Percentiles rank a stretch among this genome's conserved stretches.
Conservation (phyloP, 768 basidiomycete genomes). For the Daedaleopsis nitida region DNA sequence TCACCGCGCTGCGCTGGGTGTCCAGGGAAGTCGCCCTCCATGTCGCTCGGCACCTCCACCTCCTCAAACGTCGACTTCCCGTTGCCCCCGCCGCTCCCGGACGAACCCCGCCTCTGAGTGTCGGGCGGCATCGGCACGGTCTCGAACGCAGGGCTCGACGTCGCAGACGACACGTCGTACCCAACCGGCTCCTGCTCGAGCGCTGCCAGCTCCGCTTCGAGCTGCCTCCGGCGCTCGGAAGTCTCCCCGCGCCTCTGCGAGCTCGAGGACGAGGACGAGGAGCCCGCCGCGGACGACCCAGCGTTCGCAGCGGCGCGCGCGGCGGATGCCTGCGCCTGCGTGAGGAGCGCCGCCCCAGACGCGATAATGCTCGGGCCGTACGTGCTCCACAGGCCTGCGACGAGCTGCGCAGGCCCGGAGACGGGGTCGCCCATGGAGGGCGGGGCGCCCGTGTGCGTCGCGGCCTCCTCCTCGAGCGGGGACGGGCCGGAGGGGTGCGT, state of each 20-base stretch:
- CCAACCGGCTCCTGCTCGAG: constrained; percentile 29
- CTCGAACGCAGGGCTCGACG: constrained; percentile 25
- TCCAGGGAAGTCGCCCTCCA: constrained; percentile 51
- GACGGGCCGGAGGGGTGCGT: constrained; percentile 15
- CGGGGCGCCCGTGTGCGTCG: constrained; percentile 35
- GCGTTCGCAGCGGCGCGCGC: constrained; percentile 26
- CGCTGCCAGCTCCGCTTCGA: constrained; percentile 63
- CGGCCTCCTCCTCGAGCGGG: constrained; percentile 26
- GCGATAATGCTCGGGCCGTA: constrained; percentile 77
- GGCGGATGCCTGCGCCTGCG: constrained; percentile 49
- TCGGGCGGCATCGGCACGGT: constrained; percentile 35
- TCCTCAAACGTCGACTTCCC: constrained; percentile 53
- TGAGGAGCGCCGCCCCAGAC: constrained; percentile 63
- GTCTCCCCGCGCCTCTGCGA: constrained; percentile 17
- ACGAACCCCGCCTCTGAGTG: constrained; percentile 30
- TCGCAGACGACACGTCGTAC: constrained; percentile 27
- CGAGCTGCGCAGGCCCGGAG: constrained; percentile 66
- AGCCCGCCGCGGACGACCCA: neutral
- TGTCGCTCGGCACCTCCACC: constrained; percentile 70
- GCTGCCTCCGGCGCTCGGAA: constrained; percentile 49
- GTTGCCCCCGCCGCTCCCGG: constrained; percentile 37
- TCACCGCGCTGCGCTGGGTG: constrained; percentile 26
- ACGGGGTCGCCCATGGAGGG: constrained; percentile 55
- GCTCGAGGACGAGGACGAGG: neutral
- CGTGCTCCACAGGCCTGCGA: constrained; percentile 70